These are phyloP conservation scores for Fusarium albidum DNA, from an alignment of 2,329 filamentous ascomycete species.

Conservation along the genomic window DNA sequence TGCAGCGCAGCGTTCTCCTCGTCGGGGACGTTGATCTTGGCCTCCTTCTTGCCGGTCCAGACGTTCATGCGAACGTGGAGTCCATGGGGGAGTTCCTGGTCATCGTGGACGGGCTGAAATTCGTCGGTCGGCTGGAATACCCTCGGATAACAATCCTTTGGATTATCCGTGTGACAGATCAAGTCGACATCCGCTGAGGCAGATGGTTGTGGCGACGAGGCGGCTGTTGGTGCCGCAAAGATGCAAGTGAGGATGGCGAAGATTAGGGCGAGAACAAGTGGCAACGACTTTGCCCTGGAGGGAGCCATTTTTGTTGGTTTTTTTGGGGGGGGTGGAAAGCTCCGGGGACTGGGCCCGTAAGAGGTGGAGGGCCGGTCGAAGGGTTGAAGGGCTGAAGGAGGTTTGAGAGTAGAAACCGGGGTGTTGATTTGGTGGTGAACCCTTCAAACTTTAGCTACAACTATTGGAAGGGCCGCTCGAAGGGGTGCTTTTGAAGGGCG, in stretches of 20 bases:
- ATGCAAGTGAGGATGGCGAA: slow-evolving; percentile 41
- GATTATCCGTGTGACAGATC: slow-evolving; percentile 70
- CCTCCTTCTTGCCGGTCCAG: slow-evolving; percentile 69
- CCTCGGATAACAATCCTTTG: slow-evolving; percentile 70
- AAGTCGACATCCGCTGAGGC: slow-evolving; percentile 58
- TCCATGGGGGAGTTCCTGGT: slow-evolving; percentile 71
- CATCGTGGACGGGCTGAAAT: slow-evolving; percentile 69
- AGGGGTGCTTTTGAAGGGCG: slow-evolving; percentile 2
- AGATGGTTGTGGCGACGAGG: slow-evolving; percentile 43
- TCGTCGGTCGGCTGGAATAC: slow-evolving; percentile 70
- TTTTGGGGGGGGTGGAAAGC: too few species aligned
- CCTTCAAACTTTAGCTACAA: neutral
- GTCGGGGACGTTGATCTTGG: slow-evolving; percentile 69
- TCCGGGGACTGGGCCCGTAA: neutral
- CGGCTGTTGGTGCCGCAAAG: slow-evolving; percentile 35
- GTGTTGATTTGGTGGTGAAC: neutral
- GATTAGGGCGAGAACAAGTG: slow-evolving; percentile 35
- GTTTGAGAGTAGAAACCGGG: slow-evolving; percentile 6
- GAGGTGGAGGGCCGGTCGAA: neutral
- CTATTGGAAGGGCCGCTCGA: slow-evolving; percentile 22
- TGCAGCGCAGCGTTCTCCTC: slow-evolving; percentile 57
- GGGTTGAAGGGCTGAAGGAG: neutral
- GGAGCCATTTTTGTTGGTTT: slow-evolving; percentile 31
- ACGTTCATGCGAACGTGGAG: slow-evolving; percentile 74
- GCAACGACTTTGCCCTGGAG: slow-evolving; percentile 33